Percentiles rank a stretch among this genome's conserved stretches.
These are phyloP conservation scores for Penicillium verhagenii DNA, from an alignment of 495 filamentous ascomycete genomes.

Conservation along the genomic window DNA sequence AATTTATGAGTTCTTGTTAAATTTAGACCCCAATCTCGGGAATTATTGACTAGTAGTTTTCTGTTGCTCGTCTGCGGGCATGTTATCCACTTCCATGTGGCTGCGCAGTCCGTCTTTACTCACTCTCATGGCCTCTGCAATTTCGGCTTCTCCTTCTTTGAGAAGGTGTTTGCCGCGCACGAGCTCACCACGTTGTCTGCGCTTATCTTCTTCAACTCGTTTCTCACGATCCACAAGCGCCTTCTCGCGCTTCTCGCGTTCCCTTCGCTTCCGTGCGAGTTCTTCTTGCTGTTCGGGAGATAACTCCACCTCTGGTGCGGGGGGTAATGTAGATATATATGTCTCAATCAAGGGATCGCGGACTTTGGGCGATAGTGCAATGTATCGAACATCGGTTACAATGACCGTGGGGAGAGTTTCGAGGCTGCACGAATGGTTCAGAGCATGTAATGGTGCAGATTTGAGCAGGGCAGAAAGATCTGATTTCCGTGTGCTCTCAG, in stretches of 20 bases:
- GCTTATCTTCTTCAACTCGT: slow-evolving; percentile 72
- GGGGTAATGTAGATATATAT: slow-evolving; percentile 70
- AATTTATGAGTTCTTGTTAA: not conserved
- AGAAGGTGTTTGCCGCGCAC: slow-evolving; percentile 64
- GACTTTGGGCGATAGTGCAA: slow-evolving; percentile 66
- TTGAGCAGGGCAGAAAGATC: slow-evolving; percentile 79
- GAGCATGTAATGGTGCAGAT: slow-evolving; percentile 56
- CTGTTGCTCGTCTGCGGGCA: slow-evolving; percentile 11
- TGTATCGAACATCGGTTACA: slow-evolving; percentile 75
- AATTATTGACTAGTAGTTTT: not conserved
- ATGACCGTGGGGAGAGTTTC: slow-evolving; percentile 66
- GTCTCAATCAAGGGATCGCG: slow-evolving; percentile 74
- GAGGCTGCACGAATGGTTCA: slow-evolving; percentile 65
- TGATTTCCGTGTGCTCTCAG: slow-evolving; percentile 70
- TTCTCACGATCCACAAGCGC: slow-evolving; percentile 75
- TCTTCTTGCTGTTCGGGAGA: slow-evolving; percentile 60
- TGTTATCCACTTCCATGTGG: slow-evolving; percentile 50
- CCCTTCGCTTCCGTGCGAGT: slow-evolving; percentile 57
- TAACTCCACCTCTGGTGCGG: slow-evolving; percentile 58
- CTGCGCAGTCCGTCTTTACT: slow-evolving; percentile 68
- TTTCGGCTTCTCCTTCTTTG: slow-evolving; percentile 72
- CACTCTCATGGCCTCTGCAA: slow-evolving; percentile 76
- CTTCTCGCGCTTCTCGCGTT: slow-evolving; percentile 66
- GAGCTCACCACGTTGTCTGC: slow-evolving; percentile 62
- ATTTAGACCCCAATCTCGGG: not conserved